Base-by-base conservation (phyloP, 2,329 filamentous ascomycete species). In the Aspergillus fischeri region DNA sequence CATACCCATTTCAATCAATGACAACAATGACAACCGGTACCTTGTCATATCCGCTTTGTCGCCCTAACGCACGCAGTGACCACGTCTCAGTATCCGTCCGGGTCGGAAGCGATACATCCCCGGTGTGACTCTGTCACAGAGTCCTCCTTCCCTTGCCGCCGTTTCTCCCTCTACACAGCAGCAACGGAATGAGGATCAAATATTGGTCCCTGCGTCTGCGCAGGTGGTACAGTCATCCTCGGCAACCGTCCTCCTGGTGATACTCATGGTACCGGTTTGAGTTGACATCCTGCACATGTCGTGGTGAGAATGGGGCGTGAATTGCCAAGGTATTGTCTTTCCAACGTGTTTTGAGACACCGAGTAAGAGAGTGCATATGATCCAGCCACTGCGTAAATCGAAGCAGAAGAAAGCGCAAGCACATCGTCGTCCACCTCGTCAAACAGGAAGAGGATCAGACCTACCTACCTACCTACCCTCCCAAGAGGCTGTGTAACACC, bases 121-220 rank as follows among this genome's bases (percentile, higher is more conserved):
- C 58, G 56, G 60, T 57, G 53, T 20, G 48, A 61, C 57, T 10
- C 20, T 24, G 17, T 29, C 42, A 42, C 45, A 52, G 52, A 29
- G 14, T 35, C 42, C 42, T 25, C 48, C 48, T 53, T 52, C 35
- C 42, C 41, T 25, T 41, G 32, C 54, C 24, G 42, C 32, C 32
- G 32, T 35, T 35, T 35, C 14, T 14, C 4, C 14, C 32, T 35
- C 14, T 17, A 14, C 11, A 5, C 32, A 7, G 32, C 5, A 17
- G 4, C 32, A 35, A 35, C 5, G 14, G 5, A 35, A 51, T 53
- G 55, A 57, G 52, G 53, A 66, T 64, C 63, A 66, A 57, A 61
- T 56, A 62, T 64, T 67, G 65, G 69, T 64, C 65, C 64, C 64
- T 69, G 66, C 65, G 57, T 64, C 50, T 20, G 49, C 51, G 50